Evolutionary conservation across 495 filamentous ascomycete species (phyloP).

Genomic region (Aspergillus bridgeri): DNA sequence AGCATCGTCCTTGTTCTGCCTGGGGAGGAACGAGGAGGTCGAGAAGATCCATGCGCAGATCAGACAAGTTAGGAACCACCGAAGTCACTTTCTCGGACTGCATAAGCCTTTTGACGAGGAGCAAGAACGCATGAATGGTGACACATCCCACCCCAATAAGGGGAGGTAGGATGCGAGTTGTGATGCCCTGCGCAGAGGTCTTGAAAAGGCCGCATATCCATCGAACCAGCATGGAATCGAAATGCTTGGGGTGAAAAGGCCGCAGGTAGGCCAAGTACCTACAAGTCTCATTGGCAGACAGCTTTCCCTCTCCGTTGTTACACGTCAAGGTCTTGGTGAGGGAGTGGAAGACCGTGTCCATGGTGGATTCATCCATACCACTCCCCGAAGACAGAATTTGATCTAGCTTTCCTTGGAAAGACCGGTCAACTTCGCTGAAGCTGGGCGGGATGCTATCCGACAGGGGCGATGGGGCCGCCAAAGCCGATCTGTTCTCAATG

Average conservation of each 20-base stretch:
- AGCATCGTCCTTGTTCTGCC: constrained; percentile 9
- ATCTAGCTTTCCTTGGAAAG: constrained; percentile 80
- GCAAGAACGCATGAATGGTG: constrained; percentile 43
- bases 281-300: constrained; percentile 40
- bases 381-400: constrained; percentile 72
- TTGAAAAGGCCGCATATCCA: constrained; percentile 52
- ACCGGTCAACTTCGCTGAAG: constrained; percentile 57
- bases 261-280: constrained; percentile 60
- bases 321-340: constrained; percentile 59
- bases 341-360: constrained; percentile 68
- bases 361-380: constrained; percentile 71
- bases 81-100: constrained; percentile 19
- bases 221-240: constrained; percentile 58
- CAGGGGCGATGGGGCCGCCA: constrained; percentile 80
- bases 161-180: constrained; percentile 35
- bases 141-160: constrained; percentile 49
- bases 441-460: constrained; percentile 75
- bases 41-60: constrained; percentile 36
- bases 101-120: constrained; percentile 33
- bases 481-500: constrained; percentile 56
- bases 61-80: constrained; percentile 24
- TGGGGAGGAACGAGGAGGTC: constrained; percentile 32
- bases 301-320: constrained; percentile 25
- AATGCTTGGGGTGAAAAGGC: constrained; percentile 62
- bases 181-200: constrained; percentile 26